Evolutionary conservation across 352 stramenopile species (phyloP), one percentile per base, ranked within the genome.

Genomic region (Peronospora farinosa): DNA sequence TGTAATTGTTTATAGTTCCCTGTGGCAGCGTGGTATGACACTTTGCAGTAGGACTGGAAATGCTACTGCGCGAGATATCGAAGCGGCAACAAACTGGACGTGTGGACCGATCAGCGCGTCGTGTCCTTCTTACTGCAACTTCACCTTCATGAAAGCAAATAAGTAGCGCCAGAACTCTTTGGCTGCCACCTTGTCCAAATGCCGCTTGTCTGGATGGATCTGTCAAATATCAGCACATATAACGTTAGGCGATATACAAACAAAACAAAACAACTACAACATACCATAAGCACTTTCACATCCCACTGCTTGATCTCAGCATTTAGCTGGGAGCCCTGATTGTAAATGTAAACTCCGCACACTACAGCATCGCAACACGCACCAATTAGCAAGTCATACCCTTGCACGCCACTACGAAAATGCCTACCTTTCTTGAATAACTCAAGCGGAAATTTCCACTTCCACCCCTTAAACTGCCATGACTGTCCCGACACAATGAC

Each of bases 401-500:
- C 31, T 37, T 37, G 21, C 5, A 33, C 40, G n/a, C 40, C 8
- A 10, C 6, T 10, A 40, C 11, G 28, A 47, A 19, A 33, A 11
- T 40, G 4, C 23, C 19, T 54, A 94, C 85, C 82, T 74, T 92
- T 86, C 68, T 96, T 92, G 61, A 96, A 96, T 5, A 96, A 69
- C 51, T 94, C 82, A 3, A 96, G 67, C 12, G 88, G 88, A 57
- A 95, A 93, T 40, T 92, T 88, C 75, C 80, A 96, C 65, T 95
- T 90, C 88, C 88, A 96, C 10, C 86, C 88, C 72, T 96, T 96
- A 54, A 96, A 96, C 67, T 96, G 88, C 88, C 88, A 96, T 37
- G 76, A 68, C 43, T 93, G 81, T 2, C 88, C 88, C 9, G 84
- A 92, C 7, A 87, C 88, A 51, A 96, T 88, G 30, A 96, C 88